Percentiles rank a stretch among this genome's conserved stretches.
Conservation (phyloP, 257 asterid genomes). For the Solanum chiquidenum region DNA sequence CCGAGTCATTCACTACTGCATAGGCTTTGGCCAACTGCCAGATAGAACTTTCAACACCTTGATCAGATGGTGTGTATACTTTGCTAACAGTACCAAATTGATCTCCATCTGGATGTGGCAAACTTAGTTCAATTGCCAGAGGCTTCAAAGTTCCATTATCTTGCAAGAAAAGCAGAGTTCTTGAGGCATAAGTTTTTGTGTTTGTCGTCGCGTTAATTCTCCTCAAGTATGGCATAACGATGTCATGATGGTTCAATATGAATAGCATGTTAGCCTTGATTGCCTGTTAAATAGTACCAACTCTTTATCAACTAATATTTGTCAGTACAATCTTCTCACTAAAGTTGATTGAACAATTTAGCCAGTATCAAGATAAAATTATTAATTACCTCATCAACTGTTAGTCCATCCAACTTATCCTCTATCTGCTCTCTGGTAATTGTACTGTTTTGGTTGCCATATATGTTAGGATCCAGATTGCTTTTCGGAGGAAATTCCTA, state of each 20-base stretch:
- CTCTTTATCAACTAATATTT: background rate
- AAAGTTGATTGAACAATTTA: background rate
- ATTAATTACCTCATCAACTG: constrained; percentile 32
- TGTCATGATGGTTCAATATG: constrained; percentile 66
- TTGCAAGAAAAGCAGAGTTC: constrained; percentile 60
- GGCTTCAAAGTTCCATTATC: constrained; percentile 58
- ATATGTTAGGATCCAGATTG: constrained; percentile 33
- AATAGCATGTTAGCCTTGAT: constrained; percentile 30
- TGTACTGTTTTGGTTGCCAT: constrained; percentile 51
- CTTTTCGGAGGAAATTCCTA: constrained; percentile 29
- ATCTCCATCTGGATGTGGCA: constrained; percentile 62
- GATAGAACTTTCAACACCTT: constrained; percentile 39
- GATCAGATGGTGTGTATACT: constrained; percentile 50
- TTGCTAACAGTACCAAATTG: constrained; percentile 40
- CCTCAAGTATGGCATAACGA: constrained; percentile 50
- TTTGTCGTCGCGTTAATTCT: constrained; percentile 37
- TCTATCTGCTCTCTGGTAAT: constrained; percentile 38
- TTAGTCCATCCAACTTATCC: constrained; percentile 37
- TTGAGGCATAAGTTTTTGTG: constrained; percentile 55
- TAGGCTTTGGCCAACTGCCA: constrained; percentile 87
- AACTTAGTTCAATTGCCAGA: constrained; percentile 64
- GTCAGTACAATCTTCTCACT: background rate
- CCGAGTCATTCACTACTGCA: constrained; percentile 60
- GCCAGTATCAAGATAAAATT: background rate
- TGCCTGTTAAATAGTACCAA: constrained; percentile 25